phyloP scores from a whole-genome alignment of 108 stramenopile species.

The Cyclotella sp. region DNA sequence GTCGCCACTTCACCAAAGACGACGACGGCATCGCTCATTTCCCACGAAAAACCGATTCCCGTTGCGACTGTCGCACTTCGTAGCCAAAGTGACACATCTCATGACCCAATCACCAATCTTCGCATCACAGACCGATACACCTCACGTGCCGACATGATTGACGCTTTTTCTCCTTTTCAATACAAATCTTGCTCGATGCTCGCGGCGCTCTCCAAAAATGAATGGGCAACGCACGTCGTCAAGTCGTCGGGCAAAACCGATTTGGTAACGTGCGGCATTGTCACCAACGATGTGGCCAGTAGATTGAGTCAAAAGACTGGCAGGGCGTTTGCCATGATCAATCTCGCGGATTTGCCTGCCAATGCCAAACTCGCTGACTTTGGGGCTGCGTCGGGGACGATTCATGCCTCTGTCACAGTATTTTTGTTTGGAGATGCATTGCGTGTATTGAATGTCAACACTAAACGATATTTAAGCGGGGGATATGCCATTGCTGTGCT shows the following conservation, averaged over 20 bases:
- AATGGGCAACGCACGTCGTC: constrained; percentile 22
- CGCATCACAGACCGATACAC: constrained; percentile 52
- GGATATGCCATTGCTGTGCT: constrained; percentile 69
- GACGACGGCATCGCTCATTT: neutral
- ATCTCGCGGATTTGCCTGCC: constrained; percentile 46
- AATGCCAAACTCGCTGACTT: constrained; percentile 23
- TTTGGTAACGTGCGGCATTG: constrained; percentile 41
- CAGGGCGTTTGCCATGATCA: constrained; percentile 71
- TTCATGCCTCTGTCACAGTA: constrained; percentile 68
- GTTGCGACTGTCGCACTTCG: neutral
- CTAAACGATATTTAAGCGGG: constrained; percentile 46
- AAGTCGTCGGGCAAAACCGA: constrained; percentile 32
- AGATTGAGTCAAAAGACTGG: constrained; percentile 57
- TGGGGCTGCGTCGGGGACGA: constrained; percentile 40
- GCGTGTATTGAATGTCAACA: constrained; percentile 8
- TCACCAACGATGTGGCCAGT: constrained; percentile 26
- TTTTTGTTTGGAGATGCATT: constrained; percentile 82
- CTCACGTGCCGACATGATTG: constrained; percentile 36
- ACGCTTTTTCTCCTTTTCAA: constrained; percentile 30
- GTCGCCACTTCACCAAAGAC: neutral
- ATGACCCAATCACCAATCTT: constrained; percentile 39
- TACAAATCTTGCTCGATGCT: constrained; percentile 35
- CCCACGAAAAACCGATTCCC: neutral
- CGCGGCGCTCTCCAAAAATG: constrained; percentile 26
- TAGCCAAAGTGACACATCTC: neutral